These are phyloP conservation scores for Chlorella sp. DNA, from an alignment of 139 green algal species.

Conservation along the genomic window DNA sequence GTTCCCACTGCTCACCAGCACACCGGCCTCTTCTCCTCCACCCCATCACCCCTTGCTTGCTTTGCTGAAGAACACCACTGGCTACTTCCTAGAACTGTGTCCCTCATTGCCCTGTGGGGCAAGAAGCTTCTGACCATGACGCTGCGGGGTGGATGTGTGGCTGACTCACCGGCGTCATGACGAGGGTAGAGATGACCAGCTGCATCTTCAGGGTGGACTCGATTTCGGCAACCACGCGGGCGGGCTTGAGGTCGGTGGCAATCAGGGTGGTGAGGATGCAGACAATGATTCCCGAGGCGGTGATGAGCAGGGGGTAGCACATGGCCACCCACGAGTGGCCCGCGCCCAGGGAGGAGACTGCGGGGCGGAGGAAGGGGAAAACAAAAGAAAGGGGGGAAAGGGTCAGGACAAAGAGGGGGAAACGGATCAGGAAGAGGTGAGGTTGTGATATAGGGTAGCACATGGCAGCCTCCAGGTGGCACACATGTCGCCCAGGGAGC, in stretches of 20 bases:
- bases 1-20: too few species aligned
- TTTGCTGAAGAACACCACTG: too few species aligned
- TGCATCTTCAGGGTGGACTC: slow-evolving; percentile 95
- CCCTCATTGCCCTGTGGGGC: too few species aligned
- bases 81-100: too few species aligned
- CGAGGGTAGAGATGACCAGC: slow-evolving; percentile 88
- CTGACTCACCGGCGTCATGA: slow-evolving; percentile 87
- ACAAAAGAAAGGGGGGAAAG: neutral
- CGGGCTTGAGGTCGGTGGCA: slow-evolving; percentile 89
- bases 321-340: slow-evolving; percentile 80
- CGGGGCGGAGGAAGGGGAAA: neutral
- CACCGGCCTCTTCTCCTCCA: too few species aligned
- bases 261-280: slow-evolving; percentile 92
- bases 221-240: slow-evolving; percentile 76
- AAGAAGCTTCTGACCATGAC: too few species aligned
- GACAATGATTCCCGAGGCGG: slow-evolving; percentile 88
- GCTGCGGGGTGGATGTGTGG: too few species aligned
- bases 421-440: neutral
- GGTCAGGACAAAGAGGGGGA: neutral
- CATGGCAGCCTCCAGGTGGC: too few species aligned
- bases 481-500: too few species aligned
- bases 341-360: slow-evolving; percentile 73
- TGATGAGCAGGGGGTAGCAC: slow-evolving; percentile 89
- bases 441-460: too few species aligned
- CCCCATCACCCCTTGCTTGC: too few species aligned